Evolutionary conservation across 768 basidiomycete species (phyloP).

Genomic region (Trametes meyenii): DNA sequence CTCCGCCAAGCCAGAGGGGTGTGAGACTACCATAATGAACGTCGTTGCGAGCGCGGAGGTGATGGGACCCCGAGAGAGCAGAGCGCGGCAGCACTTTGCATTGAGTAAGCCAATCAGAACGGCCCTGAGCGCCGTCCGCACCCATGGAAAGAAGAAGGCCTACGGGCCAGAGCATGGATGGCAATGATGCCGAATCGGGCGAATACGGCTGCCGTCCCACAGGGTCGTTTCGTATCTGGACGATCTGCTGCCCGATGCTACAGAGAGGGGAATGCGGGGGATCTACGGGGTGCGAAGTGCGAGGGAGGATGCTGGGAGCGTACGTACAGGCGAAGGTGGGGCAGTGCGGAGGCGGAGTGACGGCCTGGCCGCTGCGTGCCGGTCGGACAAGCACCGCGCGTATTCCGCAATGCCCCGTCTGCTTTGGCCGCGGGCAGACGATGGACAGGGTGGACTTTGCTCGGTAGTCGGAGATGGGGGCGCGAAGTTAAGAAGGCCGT

Average conservation of each 20-base stretch:
- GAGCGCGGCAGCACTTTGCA: not conserved
- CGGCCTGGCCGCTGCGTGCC: not conserved
- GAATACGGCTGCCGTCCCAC: constrained; percentile 1
- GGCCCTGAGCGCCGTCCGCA: constrained; percentile 13
- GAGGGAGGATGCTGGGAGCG: not conserved
- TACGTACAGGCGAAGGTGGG: not conserved
- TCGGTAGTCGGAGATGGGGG: constrained; percentile 18
- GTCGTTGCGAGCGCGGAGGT: not conserved
- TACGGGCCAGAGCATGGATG: not conserved
- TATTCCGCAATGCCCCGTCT: not conserved
- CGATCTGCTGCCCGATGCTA: constrained; percentile 10
- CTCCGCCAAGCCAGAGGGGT: not conserved
- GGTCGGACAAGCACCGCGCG: not conserved
- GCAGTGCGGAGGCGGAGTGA: not conserved
- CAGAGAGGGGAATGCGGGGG: constrained; percentile 14
- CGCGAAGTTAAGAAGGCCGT: constrained; percentile 6
- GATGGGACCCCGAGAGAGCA: not conserved
- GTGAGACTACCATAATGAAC: not conserved
- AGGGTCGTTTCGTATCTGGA: constrained; percentile 7
- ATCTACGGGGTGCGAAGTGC: constrained; percentile 12
- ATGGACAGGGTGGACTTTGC: constrained; percentile 6
- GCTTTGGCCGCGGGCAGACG: not conserved
- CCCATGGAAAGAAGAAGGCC: constrained; percentile 15
- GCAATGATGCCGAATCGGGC: constrained; percentile 11
- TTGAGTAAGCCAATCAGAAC: constrained; percentile 19